phyloP scores from a whole-genome alignment of 2,329 filamentous ascomycete genomes.

The Fusarium chlamydosporum region DNA sequence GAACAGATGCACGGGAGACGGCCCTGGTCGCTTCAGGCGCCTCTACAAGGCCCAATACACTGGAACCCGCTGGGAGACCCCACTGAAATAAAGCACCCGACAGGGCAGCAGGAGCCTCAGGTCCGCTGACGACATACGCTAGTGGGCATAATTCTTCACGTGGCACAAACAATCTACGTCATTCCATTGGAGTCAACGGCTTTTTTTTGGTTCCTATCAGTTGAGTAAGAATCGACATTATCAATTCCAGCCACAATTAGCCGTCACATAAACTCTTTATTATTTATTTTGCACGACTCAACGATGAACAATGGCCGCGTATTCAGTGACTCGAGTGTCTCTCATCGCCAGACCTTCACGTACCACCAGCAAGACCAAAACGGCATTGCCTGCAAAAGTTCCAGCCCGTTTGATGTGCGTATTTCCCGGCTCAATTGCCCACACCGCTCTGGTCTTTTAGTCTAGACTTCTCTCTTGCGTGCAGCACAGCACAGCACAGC shows the following conservation, averaged over 20 bases:
- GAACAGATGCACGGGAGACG: not conserved
- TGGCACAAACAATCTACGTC: constrained; percentile 37
- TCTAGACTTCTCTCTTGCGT: constrained; percentile 10
- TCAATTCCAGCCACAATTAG: constrained; percentile 3
- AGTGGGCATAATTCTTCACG: constrained; percentile 32
- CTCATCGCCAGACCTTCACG: constrained; percentile 29
- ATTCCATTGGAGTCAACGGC: constrained; percentile 27
- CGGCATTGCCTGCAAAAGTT: constrained; percentile 27
- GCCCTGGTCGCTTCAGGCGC: constrained; percentile 35
- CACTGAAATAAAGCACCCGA: constrained; percentile 22
- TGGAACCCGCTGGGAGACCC: constrained; percentile 24
- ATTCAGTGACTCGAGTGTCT: constrained; percentile 14
- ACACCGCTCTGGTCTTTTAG: constrained; percentile 25
- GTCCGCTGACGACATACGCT: constrained; percentile 45
- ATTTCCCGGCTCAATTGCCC: constrained; percentile 18
- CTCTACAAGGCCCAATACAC: constrained; percentile 24
- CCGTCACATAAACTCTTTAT: not conserved
- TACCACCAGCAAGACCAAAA: constrained; percentile 27
- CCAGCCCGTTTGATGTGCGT: constrained; percentile 10
- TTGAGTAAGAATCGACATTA: constrained; percentile 9
- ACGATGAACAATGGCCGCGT: constrained; percentile 3
- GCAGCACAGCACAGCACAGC: constrained; percentile 19
- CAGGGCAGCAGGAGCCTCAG: constrained; percentile 27
- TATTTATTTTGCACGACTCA: not conserved
- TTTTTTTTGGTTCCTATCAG: constrained; percentile 15